Evolutionary conservation across 2,329 filamentous ascomycete genomes (phyloP), one percentile per base, ranked within the genome.

Genomic region (Aspergillus floridensis): DNA sequence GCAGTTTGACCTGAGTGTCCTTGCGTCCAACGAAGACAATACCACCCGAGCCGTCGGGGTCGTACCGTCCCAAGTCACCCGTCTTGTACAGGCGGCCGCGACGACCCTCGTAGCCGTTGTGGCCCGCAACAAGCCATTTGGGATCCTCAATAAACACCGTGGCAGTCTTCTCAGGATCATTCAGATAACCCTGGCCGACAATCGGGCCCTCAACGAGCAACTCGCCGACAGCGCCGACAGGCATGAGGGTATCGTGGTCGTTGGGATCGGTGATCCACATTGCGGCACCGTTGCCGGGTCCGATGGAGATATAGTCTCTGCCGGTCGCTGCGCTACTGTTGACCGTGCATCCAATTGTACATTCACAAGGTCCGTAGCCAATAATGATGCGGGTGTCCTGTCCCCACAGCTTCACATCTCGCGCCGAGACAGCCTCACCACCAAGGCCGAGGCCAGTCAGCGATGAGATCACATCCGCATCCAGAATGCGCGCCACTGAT

Each of bases 401-500:
- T 5, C 74, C 73, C 77, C 79, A 81, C 47, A 74, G 70, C 12
- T 68, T 72, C 12, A 78, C 74, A 53, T 80, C 74, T 47, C 72
- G 71, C 0, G 74, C 71, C 1, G 78, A 75, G 5, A 73, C 72
- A 1, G 78, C 76, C 58, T 82, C 80, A n/a, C 78, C 79, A 31
- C 77, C 77, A 8, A 81, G 71, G 4, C 74, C 72, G 19, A 82
- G 65, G 1, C 70, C 59, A 70, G 74, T 66, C 16, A 83, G 68
- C 1, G 72, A 74, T 16, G 76, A 70, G 8, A 81, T 75, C 7
- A 79, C 76, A 53, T 74, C 68, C 0, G 77, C 70, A 12, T 76
- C 71, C 14, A 83, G 58, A 5, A 81, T 71, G 4, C 77, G 72
- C 0, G 84, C 84, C n/a, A 88, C 79, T 0, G 84, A 79, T 0